phyloP scores from a whole-genome alignment of 495 filamentous ascomycete species.

The Hypoxylon crocopeplum region DNA sequence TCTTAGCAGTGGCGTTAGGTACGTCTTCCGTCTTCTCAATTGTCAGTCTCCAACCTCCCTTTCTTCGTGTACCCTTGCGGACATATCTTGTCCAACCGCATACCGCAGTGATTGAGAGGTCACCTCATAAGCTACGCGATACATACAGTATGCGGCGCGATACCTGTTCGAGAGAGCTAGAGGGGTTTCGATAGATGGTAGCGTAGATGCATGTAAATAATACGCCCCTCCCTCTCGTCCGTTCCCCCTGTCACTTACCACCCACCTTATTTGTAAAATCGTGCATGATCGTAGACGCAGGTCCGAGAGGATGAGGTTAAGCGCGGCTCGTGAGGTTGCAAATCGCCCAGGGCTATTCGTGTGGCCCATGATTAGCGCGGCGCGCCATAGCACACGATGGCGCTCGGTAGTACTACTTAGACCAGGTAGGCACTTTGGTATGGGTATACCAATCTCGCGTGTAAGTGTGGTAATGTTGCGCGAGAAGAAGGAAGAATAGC shows the following conservation, averaged over 20 bases:
- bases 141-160: conserved; percentile 14
- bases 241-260: conserved; percentile 1
- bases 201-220: conserved; percentile 21
- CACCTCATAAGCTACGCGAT: conserved; percentile 1
- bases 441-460: no score
- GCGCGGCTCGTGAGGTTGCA: conserved; percentile 36
- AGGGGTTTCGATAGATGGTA: conserved; percentile 36
- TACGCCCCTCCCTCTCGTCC: conserved; percentile 7
- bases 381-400: conserved; percentile 20
- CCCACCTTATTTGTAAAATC: conserved; percentile 38
- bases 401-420: conserved; percentile 17
- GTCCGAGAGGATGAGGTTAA: conserved; percentile 41
- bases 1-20: conserved; percentile 1
- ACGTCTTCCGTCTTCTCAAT: neutral
- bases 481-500: neutral
- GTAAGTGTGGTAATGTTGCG: neutral
- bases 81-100: neutral
- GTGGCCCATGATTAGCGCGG: conserved; percentile 30
- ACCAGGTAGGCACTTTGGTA: no score
- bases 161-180: conserved; percentile 33
- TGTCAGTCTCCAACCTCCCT: neutral
- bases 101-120: no score
- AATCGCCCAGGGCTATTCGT: conserved; percentile 20
- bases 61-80: conserved; percentile 8
- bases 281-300: conserved; percentile 39